phyloP scores from a whole-genome alignment of 2,329 filamentous ascomycete genomes.

The Aspergillus latus region DNA sequence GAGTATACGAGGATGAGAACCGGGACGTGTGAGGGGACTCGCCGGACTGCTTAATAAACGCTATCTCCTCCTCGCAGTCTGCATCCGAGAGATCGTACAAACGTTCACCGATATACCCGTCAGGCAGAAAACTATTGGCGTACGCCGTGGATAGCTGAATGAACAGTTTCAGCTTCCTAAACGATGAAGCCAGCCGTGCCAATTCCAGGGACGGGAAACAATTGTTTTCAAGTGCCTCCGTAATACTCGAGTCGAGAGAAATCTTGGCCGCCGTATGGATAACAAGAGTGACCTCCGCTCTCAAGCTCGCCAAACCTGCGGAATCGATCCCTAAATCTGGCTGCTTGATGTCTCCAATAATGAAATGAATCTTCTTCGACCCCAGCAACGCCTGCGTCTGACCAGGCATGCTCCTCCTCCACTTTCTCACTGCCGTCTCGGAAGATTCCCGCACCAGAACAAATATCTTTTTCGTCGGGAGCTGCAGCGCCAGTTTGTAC shows the following conservation, averaged over 20 bases:
- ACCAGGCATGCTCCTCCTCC: conserved; percentile 30
- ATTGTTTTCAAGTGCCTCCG: conserved; percentile 32
- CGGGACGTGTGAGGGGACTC: conserved; percentile 19
- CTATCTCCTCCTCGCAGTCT: conserved; percentile 31
- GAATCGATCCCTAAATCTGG: conserved; percentile 28
- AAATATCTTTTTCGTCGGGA: conserved; percentile 34
- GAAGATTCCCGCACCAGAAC: conserved; percentile 28
- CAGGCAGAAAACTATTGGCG: conserved; percentile 33
- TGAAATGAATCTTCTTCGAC: conserved; percentile 29
- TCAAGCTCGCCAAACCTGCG: conserved; percentile 19
- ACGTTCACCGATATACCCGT: conserved; percentile 30
- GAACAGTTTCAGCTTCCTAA: conserved; percentile 30
- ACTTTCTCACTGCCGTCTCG: conserved; percentile 29
- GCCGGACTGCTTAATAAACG: conserved; percentile 22
- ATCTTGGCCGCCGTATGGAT: conserved; percentile 38
- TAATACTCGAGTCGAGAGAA: conserved; percentile 27
- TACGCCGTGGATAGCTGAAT: conserved; percentile 35
- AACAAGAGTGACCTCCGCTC: conserved; percentile 32
- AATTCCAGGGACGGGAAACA: conserved; percentile 33
- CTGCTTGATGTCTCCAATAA: conserved; percentile 30
- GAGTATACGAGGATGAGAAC: conserved; percentile 33
- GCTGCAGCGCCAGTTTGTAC: conserved; percentile 34
- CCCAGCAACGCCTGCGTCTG: conserved; percentile 28
- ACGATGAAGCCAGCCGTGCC: conserved; percentile 27
- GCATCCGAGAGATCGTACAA: conserved; percentile 24